A percentile compares a stretch with the other conserved stretches of the same genome.
phyloP scores from a whole-genome alignment of 495 filamentous ascomycete species.

The Penicillium goetzii region DNA sequence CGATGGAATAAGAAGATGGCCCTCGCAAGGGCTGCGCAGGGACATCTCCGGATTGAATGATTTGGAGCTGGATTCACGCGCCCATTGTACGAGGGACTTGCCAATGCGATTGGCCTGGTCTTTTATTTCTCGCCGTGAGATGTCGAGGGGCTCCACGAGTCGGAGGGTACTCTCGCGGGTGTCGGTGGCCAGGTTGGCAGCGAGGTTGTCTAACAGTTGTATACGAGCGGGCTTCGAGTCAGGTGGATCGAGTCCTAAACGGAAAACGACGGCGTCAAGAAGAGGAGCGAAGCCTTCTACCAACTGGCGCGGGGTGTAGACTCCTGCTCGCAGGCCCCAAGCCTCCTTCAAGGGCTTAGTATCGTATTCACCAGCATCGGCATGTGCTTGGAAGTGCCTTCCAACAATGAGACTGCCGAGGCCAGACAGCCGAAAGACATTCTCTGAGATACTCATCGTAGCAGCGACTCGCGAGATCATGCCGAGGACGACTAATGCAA shows the following conservation, averaged over 20 bases:
- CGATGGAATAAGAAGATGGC: conserved; percentile 31
- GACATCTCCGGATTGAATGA: conserved; percentile 21
- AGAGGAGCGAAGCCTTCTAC: conserved; percentile 34
- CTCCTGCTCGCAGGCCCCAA: conserved; percentile 19
- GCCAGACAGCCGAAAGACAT: conserved; percentile 8
- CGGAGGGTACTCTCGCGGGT: conserved; percentile 37
- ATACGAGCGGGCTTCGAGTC: conserved; percentile 17
- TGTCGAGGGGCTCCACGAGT: conserved; percentile 20
- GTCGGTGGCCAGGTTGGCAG: conserved; percentile 32
- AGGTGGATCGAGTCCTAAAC: conserved; percentile 29
- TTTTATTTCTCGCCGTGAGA: conserved; percentile 30
- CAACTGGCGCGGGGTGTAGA: conserved; percentile 37
- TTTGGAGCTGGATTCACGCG: conserved; percentile 19
- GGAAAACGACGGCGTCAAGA: conserved; percentile 32
- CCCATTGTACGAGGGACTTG: conserved; percentile 31
- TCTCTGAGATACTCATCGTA: not conserved
- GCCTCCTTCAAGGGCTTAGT: conserved; percentile 1
- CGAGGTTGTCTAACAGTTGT: conserved; percentile 34
- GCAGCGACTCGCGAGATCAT: conserved; percentile 16
- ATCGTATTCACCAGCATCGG: conserved; percentile 3
- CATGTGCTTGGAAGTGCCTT: not conserved
- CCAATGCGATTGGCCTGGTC: conserved; percentile 35
- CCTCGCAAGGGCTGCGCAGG: conserved; percentile 40
- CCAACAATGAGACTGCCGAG: conserved; percentile 6
- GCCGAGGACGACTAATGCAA: not conserved